Percentiles rank a stretch among this genome's conserved stretches.
phyloP scores from a whole-genome alignment of 768 basidiomycete genomes.

The Peribolospora kevripleyi region DNA sequence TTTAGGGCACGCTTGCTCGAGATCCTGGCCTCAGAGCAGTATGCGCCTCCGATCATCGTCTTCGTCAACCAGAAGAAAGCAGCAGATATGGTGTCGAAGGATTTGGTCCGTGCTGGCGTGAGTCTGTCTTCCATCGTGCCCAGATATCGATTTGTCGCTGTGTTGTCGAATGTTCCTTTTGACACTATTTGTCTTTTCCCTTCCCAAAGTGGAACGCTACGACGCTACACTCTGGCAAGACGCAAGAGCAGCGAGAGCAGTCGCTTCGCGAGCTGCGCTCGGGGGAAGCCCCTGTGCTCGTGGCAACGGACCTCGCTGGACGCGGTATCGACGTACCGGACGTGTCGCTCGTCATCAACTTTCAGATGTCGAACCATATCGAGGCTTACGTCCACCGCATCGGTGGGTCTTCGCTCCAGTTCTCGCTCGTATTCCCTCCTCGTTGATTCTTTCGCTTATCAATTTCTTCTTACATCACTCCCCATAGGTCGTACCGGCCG shows the following conservation, averaged over 20 bases:
- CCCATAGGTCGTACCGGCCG: slow-evolving; percentile 72
- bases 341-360: slow-evolving; percentile 87
- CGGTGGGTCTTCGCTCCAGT: slow-evolving; percentile 29
- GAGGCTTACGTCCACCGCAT: slow-evolving; percentile 97
- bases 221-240: slow-evolving; percentile 89
- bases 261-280: slow-evolving; percentile 62
- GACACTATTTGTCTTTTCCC: neutral
- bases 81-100: slow-evolving; percentile 91
- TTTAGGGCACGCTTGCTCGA: slow-evolving; percentile 59
- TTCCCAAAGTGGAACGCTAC: slow-evolving; percentile 52
- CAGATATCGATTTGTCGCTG: neutral
- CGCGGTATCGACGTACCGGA: slow-evolving; percentile 98
- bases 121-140: slow-evolving; percentile 16
- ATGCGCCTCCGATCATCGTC: slow-evolving; percentile 77
- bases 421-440: neutral
- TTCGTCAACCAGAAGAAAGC: slow-evolving; percentile 99
- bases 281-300: slow-evolving; percentile 67
- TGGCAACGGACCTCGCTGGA: slow-evolving; percentile 92
- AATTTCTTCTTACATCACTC: slow-evolving; percentile 1
- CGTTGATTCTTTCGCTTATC: neutral
- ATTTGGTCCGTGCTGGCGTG: slow-evolving; percentile 67
- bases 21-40: slow-evolving; percentile 66
- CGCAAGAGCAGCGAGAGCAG: slow-evolving; percentile 88
- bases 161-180: neutral
- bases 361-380: slow-evolving; percentile 87